phyloP scores from a whole-genome alignment of 176 grass and related monocot genomes.

The Phyllostachys edulis region DNA sequence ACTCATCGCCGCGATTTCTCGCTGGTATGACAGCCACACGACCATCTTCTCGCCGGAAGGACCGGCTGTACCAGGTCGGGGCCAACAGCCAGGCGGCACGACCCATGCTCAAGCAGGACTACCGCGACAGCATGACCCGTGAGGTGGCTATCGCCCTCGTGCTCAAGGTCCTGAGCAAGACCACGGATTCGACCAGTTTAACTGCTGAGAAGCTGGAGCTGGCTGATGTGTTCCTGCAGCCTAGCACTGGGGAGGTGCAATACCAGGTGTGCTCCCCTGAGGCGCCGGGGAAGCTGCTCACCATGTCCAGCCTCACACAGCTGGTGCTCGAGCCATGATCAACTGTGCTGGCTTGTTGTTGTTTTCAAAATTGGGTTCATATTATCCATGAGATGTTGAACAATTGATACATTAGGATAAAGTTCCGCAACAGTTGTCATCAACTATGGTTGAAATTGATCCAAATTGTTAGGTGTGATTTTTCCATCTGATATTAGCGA shows the following conservation, averaged over 20 bases:
- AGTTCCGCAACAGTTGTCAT: too few species aligned
- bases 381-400: too few species aligned
- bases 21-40: too few species aligned
- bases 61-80: too few species aligned
- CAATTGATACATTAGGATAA: too few species aligned
- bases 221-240: conserved; percentile 74
- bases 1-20: too few species aligned
- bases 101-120: conserved; percentile 95
- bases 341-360: conserved; percentile 38
- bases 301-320: conserved; percentile 66
- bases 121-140: conserved; percentile 72
- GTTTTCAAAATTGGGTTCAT: too few species aligned
- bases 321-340: conserved; percentile 43
- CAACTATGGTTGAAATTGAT: too few species aligned
- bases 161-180: conserved; percentile 90
- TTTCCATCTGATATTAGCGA: too few species aligned
- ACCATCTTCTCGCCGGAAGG: too few species aligned
- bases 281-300: conserved; percentile 55
- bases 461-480: too few species aligned
- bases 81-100: conserved; percentile 92
- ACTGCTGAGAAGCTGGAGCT: conserved; percentile 84
- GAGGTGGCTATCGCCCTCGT: conserved; percentile 79
- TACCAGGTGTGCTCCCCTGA: conserved; percentile 87
- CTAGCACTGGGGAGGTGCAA: conserved; percentile 60
- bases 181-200: conserved; percentile 88